phyloP scores from a whole-genome alignment of 148 eudicot genomes.

The Cornus florida region DNA sequence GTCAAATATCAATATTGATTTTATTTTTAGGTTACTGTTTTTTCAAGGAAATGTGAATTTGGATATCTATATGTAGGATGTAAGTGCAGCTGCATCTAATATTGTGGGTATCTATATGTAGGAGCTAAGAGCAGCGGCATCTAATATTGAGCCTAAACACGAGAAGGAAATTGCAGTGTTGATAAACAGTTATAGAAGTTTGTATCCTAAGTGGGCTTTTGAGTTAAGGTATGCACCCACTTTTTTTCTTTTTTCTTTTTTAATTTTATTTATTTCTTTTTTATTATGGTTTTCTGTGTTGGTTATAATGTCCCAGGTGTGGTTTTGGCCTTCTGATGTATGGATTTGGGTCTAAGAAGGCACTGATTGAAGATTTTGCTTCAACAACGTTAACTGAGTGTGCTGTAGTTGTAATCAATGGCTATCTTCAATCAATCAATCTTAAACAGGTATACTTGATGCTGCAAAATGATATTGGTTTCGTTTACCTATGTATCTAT shows the following conservation, averaged over 20 bases:
- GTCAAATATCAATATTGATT: too few species aligned
- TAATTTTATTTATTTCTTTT: not conserved
- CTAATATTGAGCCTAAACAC: constrained; percentile 71
- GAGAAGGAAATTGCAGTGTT: constrained; percentile 64
- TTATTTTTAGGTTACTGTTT: not conserved
- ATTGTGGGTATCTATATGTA: constrained; percentile 18
- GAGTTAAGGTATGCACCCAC: constrained; percentile 48
- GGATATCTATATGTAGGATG: constrained; percentile 46
- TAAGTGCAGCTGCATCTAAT: constrained; percentile 22
- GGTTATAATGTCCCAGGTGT: constrained; percentile 42
- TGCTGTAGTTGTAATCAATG: constrained; percentile 79
- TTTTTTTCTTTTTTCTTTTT: not conserved
- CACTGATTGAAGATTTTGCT: constrained; percentile 89
- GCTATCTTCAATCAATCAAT: constrained; percentile 89
- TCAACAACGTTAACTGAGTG: constrained; percentile 64
- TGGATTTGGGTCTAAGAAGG: constrained; percentile 97
- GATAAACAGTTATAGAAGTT: constrained; percentile 54
- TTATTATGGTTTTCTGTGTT: not conserved
- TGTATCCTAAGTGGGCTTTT: constrained; percentile 66
- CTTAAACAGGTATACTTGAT: constrained; percentile 67
- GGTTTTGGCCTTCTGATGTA: constrained; percentile 93
- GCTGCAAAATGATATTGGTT: not conserved
- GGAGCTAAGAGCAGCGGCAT: constrained; percentile 74
- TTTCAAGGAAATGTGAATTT: not conserved
- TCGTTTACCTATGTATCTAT: not conserved